Conservation (phyloP, 192 early-diverging fungal genomes). For the Gaertneriomyces sp. region DNA sequence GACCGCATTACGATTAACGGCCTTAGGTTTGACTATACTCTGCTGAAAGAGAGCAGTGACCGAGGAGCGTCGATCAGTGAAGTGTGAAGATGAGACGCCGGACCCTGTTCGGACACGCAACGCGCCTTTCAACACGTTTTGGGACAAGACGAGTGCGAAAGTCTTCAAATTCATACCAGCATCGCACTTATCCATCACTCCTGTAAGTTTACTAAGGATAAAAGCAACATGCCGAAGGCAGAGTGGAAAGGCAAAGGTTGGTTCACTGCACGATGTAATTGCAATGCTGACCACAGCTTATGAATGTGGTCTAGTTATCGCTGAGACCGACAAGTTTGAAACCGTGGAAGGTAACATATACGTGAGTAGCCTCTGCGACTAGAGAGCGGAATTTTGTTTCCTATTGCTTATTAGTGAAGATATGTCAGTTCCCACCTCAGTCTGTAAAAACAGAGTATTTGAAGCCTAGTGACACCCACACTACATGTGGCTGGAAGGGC, state of each 20-base stretch:
- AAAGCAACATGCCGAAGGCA: constrained; percentile 21
- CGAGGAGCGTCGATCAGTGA: no score
- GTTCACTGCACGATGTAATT: neutral
- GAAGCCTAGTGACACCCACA: constrained; percentile 30
- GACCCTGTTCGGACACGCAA: no score
- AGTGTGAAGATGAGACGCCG: no score
- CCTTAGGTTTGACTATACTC: no score
- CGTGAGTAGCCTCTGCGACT: constrained; percentile 5
- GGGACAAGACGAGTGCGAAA: no score
- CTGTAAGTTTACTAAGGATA: neutral
- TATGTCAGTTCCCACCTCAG: constrained; percentile 34
- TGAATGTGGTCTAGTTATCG: constrained; percentile 31
- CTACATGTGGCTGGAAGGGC: constrained; percentile 49
- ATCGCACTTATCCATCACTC: no score
- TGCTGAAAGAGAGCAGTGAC: no score
- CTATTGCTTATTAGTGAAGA: neutral
- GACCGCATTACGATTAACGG: no score
- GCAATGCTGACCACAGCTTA: neutral
- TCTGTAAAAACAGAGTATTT: constrained; percentile 43
- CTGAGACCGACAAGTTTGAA: constrained; percentile 37
- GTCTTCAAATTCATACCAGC: no score
- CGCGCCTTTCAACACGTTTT: no score
- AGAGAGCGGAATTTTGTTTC: neutral
- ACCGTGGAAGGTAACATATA: constrained; percentile 42
- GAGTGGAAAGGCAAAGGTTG: constrained; percentile 19